Base-by-base conservation (phyloP, 2,329 filamentous ascomycete genomes). In the Neopestalotiopsis rosae region DNA sequence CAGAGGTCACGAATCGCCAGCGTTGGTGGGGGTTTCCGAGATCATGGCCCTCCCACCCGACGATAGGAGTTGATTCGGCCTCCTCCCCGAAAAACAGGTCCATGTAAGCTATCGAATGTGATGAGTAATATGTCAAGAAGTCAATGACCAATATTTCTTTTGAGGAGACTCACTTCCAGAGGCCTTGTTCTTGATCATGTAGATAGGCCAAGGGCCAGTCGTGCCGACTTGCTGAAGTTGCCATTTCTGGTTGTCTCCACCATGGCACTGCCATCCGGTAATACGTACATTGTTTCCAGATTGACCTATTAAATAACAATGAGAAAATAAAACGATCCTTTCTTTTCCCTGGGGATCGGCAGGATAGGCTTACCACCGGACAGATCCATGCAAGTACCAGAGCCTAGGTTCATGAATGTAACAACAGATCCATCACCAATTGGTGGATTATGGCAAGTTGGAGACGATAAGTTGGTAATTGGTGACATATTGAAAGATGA, bases 121-220 rank as follows among this genome's bases (percentile, higher is more conserved):
- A 12, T 59, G 3, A 59, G 57, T 4, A 59, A 38, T 28, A 38
- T 10, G 10, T 38, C 34, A 38, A 10, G 34, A 38, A 38, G 24
- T 28, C 24, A 1, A 38, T 4, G 34, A 38, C 10, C 10, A 38
- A 38, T 10, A 10, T 38, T 38, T 28, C 17, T 28, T 28, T 30
- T 24, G 57, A 30, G 24, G 9, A 6, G 24, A 30, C 57, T 9
- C 12, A 59, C 57, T 59, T 24, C 57, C 57, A 24, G 57, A 30
- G 4, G 20, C 20, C 28, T 30, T 13, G 17, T 59, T 59, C 57
- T 59, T 24, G 57, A 59, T 59, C 57, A 59, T 59, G 57, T 59
- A 59, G 24, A 59, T 24, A 12, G 57, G 57, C 57, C 57, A 59
- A 17, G 57, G 57, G 12, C 57, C 57, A 24, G 57, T 59, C 57